phyloP scores from a whole-genome alignment of 2,329 filamentous ascomycete species.

The Alternaria burnsii region DNA sequence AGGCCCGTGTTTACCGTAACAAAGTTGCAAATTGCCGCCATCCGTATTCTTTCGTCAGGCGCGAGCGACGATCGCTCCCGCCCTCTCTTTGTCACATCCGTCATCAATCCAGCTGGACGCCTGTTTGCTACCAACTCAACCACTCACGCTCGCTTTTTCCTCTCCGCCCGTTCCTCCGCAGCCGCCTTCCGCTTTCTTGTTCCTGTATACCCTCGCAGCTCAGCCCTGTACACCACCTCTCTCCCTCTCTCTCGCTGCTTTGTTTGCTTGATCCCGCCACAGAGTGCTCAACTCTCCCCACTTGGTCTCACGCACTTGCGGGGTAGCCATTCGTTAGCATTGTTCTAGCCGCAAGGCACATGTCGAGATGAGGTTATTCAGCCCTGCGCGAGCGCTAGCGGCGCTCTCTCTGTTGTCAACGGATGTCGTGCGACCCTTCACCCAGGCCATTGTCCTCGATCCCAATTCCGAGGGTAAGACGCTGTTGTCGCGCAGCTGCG shows the following conservation, averaged over 20 bases:
- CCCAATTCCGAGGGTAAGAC: constrained; percentile 32
- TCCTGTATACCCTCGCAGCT: neutral
- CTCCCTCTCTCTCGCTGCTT: neutral
- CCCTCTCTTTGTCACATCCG: constrained; percentile 15
- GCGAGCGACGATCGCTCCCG: constrained; percentile 14
- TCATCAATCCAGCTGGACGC: constrained; percentile 5
- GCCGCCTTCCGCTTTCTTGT: neutral
- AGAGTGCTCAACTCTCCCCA: constrained; percentile 4
- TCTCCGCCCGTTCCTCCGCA: neutral
- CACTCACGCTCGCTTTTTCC: constrained; percentile 8
- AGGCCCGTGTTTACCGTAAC: neutral
- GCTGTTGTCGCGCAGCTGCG: neutral
- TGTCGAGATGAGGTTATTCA: constrained; percentile 39
- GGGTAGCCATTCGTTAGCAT: constrained; percentile 11
- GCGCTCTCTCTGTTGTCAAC: constrained; percentile 35
- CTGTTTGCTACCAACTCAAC: neutral
- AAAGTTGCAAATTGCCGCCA: constrained; percentile 1
- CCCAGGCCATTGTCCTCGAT: constrained; percentile 36
- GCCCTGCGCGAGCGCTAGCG: constrained; percentile 37
- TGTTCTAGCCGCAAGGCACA: constrained; percentile 20
- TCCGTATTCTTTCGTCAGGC: constrained; percentile 6
- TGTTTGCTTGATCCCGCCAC: constrained; percentile 7
- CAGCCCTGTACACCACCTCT: neutral
- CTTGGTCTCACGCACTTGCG: constrained; percentile 8
- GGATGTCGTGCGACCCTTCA: constrained; percentile 29